Evolutionary conservation across 177 flowering plant genomes (phyloP).

Genomic region (Vitis hybrid): DNA sequence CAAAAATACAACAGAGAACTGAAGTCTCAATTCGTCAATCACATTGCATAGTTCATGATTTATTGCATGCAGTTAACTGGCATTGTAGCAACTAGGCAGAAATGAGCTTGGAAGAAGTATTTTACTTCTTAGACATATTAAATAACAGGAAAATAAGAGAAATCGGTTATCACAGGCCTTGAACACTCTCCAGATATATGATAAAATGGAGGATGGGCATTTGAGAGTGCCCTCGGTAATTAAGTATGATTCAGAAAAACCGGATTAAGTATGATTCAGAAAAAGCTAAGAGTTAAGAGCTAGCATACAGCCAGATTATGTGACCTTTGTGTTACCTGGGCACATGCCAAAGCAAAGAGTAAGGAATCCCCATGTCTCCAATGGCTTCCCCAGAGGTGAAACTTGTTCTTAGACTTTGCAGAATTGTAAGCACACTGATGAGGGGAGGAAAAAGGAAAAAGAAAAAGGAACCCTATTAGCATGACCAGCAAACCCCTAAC

Average conservation of each 20-base stretch:
- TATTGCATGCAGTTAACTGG: too few species aligned
- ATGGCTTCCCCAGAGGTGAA: slow-evolving; percentile 97
- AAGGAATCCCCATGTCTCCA: slow-evolving; percentile 98
- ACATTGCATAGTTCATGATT: not conserved
- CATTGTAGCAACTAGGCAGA: not conserved
- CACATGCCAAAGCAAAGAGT: slow-evolving; percentile 81
- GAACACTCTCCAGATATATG: not conserved
- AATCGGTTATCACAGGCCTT: not conserved
- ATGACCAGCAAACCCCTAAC: not conserved
- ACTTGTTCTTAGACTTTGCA: slow-evolving; percentile 89
- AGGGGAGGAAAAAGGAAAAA: slow-evolving; percentile 1
- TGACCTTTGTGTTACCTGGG: slow-evolving; percentile 58
- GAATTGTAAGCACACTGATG: slow-evolving; percentile 93
- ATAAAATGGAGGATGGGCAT: not conserved
- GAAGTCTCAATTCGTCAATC: not conserved
- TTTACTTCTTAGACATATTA: not conserved
- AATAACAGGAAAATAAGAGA: not conserved
- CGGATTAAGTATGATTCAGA: too few species aligned
- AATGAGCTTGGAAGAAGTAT: not conserved
- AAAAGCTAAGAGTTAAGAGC: not conserved
- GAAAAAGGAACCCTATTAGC: not conserved
- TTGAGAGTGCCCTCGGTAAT: too few species aligned
- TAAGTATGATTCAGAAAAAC: too few species aligned
- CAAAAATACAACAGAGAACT: not conserved
- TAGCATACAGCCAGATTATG: not conserved